These are phyloP conservation scores for Parafenestella ontariensis DNA, from an alignment of 2,329 filamentous ascomycete genomes.

Conservation along the genomic window DNA sequence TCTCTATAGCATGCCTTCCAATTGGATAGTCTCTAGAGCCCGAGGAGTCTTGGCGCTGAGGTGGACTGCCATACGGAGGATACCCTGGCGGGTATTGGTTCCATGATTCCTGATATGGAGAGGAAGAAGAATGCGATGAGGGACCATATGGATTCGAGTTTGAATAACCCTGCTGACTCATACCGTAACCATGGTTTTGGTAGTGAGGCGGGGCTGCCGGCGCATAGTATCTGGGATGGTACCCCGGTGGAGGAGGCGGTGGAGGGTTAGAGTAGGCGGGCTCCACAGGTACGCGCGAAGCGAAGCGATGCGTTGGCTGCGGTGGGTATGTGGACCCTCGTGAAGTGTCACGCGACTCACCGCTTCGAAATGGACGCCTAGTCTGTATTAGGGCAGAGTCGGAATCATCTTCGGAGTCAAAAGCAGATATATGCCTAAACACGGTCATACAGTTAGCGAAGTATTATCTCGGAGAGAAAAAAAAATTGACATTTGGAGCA, in stretches of 20 bases:
- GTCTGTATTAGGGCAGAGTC: constrained; percentile 40
- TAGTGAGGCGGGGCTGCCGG: constrained; percentile 46
- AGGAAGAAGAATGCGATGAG: constrained; percentile 45
- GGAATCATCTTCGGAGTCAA: constrained; percentile 43
- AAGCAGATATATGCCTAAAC: constrained; percentile 36
- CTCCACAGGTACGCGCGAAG: constrained; percentile 46
- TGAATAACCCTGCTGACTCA: constrained; percentile 45
- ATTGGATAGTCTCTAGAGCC: constrained; percentile 44
- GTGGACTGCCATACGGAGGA: constrained; percentile 44
- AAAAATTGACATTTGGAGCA: too few species aligned
- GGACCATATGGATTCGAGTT: constrained; percentile 42
- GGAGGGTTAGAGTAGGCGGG: constrained; percentile 59
- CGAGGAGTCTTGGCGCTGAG: constrained; percentile 47
- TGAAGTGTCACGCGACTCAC: constrained; percentile 39
- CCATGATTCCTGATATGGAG: constrained; percentile 47
- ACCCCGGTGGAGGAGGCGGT: constrained; percentile 71
- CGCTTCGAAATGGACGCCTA: constrained; percentile 35
- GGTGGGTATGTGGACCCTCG: constrained; percentile 32
- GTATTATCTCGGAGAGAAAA: too few species aligned
- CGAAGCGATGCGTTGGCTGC: constrained; percentile 43
- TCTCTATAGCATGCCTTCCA: constrained; percentile 41
- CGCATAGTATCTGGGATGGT: constrained; percentile 48
- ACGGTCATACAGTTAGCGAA: constrained; percentile 7
- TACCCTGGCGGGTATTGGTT: constrained; percentile 45
- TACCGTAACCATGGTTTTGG: constrained; percentile 40